A percentile compares a stretch with the other conserved stretches of the same genome.
Conservation (phyloP, 306 rosid species). For the Inga laurina region DNA sequence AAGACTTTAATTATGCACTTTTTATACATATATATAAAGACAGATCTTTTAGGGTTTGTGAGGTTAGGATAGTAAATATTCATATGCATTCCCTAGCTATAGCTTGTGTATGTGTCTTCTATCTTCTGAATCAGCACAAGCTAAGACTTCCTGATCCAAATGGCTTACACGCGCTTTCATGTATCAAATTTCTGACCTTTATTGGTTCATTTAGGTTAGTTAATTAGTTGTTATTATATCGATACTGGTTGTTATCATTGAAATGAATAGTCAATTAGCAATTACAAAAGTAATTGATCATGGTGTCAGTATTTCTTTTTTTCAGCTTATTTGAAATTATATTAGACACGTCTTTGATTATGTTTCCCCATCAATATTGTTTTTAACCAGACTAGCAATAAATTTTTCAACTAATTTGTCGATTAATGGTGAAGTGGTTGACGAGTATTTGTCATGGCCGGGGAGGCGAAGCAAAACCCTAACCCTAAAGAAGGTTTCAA, state of each 20-base stretch:
- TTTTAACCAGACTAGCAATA: neutral
- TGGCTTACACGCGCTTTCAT: neutral
- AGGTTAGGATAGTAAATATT: neutral
- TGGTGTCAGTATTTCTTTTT: neutral
- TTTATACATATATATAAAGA: neutral
- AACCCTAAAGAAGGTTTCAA: conserved; percentile 33
- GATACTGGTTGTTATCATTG: neutral
- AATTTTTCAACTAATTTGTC: conserved; percentile 28
- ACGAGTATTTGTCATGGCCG: conserved; percentile 37
- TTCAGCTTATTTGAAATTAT: neutral
- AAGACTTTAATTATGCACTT: neutral
- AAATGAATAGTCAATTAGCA: neutral
- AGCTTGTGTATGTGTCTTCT: neutral
- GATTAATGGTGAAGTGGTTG: conserved; percentile 51
- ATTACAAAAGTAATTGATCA: neutral
- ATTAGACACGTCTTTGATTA: conserved; percentile 27
- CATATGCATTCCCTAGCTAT: neutral
- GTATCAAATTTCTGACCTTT: neutral
- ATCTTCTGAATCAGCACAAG: neutral
- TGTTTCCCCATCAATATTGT: neutral
- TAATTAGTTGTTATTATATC: too few species aligned
- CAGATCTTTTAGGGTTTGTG: neutral
- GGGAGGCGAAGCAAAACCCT: conserved; percentile 40
- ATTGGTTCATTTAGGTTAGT: neutral
- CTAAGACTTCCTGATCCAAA: neutral